Conservation (phyloP, 495 filamentous ascomycete species). For the Evansstolkia leycettana region DNA sequence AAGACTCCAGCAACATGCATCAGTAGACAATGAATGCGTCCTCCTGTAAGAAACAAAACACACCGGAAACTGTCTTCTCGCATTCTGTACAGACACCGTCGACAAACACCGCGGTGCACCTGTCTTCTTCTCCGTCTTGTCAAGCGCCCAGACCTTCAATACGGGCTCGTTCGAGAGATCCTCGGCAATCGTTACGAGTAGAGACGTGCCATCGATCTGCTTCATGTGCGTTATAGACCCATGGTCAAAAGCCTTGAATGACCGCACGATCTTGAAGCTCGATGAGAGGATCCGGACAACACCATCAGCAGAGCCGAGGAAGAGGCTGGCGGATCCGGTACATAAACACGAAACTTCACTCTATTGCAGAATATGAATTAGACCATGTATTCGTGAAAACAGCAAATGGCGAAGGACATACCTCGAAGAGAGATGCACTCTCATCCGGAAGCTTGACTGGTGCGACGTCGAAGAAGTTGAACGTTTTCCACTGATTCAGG, state of each 20-base stretch:
- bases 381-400: conserved; percentile 2
- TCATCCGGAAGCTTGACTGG: conserved; percentile 71
- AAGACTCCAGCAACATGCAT: neutral
- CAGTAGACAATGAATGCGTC: no score
- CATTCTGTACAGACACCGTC: conserved; percentile 77
- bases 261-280: conserved; percentile 73
- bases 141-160: conserved; percentile 91
- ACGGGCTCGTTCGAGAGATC: conserved; percentile 77
- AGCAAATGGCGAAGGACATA: conserved; percentile 33
- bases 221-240: conserved; percentile 85
- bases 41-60: conserved; percentile 1
- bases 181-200: conserved; percentile 81
- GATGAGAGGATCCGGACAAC: conserved; percentile 74
- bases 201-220: conserved; percentile 76
- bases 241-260: conserved; percentile 73
- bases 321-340: conserved; percentile 81
- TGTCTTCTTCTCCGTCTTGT: conserved; percentile 89
- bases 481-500: conserved; percentile 78
- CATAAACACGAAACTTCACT: conserved; percentile 56
- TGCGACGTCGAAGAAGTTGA: conserved; percentile 96
- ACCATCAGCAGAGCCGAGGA: conserved; percentile 77
- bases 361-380: conserved; percentile 22
- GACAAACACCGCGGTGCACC: conserved; percentile 77
- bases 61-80: conserved; percentile 83
- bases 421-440: conserved; percentile 48